A percentile compares a stretch with the other conserved stretches of the same genome.
Conservation (phyloP, 2,329 filamentous ascomycete species). For the Xylariaceae sp. region DNA sequence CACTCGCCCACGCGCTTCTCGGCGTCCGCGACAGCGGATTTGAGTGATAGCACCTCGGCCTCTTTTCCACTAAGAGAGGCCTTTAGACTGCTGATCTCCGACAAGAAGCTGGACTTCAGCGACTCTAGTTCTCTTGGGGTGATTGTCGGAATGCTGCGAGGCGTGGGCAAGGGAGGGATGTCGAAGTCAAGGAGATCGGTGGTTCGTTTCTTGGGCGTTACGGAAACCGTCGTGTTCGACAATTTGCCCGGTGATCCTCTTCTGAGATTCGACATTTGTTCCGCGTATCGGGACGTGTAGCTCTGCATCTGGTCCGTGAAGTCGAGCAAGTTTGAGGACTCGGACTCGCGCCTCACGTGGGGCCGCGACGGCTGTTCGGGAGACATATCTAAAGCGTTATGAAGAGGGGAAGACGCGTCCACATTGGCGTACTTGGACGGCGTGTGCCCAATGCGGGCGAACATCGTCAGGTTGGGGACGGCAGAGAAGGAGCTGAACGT, state of each 20-base stretch:
- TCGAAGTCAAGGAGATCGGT: constrained; percentile 82
- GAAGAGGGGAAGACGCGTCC: constrained; percentile 36
- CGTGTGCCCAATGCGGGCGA: constrained; percentile 66
- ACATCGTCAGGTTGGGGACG: constrained; percentile 79
- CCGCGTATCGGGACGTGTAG: constrained; percentile 25
- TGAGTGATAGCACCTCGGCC: constrained; percentile 81
- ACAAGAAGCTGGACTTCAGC: constrained; percentile 83
- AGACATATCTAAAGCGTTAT: constrained; percentile 34
- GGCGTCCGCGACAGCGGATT: constrained; percentile 80
- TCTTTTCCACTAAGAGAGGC: constrained; percentile 90
- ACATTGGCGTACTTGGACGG: constrained; percentile 48
- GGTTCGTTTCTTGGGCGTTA: constrained; percentile 50
- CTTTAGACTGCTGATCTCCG: constrained; percentile 90
- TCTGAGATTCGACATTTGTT: constrained; percentile 39
- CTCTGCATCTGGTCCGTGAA: constrained; percentile 67
- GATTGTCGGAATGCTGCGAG: constrained; percentile 82
- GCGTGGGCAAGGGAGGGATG: constrained; percentile 87
- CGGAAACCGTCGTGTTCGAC: constrained; percentile 25
- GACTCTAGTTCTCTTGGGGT: constrained; percentile 89
- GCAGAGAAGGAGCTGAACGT: constrained; percentile 86
- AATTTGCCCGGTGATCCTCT: constrained; percentile 43
- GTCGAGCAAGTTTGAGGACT: constrained; percentile 74
- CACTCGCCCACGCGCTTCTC: constrained; percentile 87
- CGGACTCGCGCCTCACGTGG: constrained; percentile 37
- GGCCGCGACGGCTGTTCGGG: constrained; percentile 35